phyloP scores from a whole-genome alignment of 1,284 basidiomycete genomes.

The Vanrija sp. region DNA sequence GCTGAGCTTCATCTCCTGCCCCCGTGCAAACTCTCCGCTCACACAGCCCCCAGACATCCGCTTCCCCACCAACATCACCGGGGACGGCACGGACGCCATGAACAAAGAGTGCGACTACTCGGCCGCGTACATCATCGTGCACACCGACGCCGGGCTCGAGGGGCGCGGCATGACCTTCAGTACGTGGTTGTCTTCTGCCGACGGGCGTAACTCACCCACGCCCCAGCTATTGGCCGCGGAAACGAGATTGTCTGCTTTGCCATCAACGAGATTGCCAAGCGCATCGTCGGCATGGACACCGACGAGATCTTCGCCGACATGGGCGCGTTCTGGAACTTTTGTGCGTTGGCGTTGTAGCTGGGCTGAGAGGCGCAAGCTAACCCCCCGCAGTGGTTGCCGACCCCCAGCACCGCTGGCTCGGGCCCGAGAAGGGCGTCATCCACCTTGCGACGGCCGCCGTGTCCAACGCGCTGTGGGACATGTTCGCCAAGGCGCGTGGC shows the following conservation, averaged over 20 bases:
- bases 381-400: constrained; percentile 62
- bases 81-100: constrained; percentile 87
- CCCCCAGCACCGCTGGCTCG: constrained; percentile 81
- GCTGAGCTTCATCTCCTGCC: too few species aligned
- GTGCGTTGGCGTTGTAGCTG: constrained; percentile 20
- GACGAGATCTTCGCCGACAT: constrained; percentile 82
- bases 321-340: constrained; percentile 57
- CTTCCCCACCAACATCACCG: constrained; percentile 71
- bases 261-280: constrained; percentile 70
- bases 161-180: constrained; percentile 94
- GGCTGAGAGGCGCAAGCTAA: neutral
- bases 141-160: constrained; percentile 62
- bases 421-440: constrained; percentile 54
- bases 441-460: constrained; percentile 56
- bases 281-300: constrained; percentile 77
- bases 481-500: constrained; percentile 53
- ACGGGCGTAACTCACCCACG: neutral
- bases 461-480: constrained; percentile 54
- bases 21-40: too few species aligned
- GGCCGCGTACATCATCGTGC: constrained; percentile 75
- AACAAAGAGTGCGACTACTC: constrained; percentile 94
- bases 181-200: constrained; percentile 12
- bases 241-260: constrained; percentile 88
- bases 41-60: constrained; percentile 64
- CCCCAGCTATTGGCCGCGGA: constrained; percentile 74